These are phyloP conservation scores for Acanthamoeba sp. DNA, from an alignment of 208 protist genomes.

Conservation along the genomic window DNA sequence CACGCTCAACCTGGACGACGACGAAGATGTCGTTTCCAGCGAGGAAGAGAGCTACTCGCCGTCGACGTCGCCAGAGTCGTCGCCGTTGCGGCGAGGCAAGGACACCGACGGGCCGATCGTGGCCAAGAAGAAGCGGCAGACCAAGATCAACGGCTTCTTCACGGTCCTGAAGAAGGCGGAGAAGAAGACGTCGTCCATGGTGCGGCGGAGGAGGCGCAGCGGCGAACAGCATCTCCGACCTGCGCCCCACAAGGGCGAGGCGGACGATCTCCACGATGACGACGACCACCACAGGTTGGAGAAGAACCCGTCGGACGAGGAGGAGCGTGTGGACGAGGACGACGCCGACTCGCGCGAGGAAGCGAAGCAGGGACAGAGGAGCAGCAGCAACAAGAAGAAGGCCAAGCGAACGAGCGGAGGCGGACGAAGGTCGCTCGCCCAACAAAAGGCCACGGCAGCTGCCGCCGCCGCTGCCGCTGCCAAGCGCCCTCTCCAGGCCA, in stretches of 20 bases:
- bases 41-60: slow-evolving; percentile 22
- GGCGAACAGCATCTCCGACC: background rate
- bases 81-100: slow-evolving; percentile 12
- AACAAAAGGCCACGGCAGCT: slow-evolving; percentile 3
- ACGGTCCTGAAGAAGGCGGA: background rate
- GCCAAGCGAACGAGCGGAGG: background rate
- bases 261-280: background rate
- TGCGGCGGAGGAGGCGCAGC: background rate
- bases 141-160: slow-evolving; percentile 66
- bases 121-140: slow-evolving; percentile 39
- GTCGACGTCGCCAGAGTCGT: background rate
- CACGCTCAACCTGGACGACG: background rate
- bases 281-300: background rate
- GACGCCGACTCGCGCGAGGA: background rate
- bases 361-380: background rate
- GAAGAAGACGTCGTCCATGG: background rate
- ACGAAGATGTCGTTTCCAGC: background rate
- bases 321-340: background rate
- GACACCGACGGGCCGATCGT: slow-evolving; percentile 54
- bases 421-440: background rate
- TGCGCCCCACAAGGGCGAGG: background rate
- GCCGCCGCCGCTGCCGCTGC: background rate
- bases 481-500: background rate
- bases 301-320: background rate
- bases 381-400: slow-evolving; percentile 1